Evolutionary conservation across 495 filamentous ascomycete genomes (phyloP).

Genomic region (Xylaria cubensis): DNA sequence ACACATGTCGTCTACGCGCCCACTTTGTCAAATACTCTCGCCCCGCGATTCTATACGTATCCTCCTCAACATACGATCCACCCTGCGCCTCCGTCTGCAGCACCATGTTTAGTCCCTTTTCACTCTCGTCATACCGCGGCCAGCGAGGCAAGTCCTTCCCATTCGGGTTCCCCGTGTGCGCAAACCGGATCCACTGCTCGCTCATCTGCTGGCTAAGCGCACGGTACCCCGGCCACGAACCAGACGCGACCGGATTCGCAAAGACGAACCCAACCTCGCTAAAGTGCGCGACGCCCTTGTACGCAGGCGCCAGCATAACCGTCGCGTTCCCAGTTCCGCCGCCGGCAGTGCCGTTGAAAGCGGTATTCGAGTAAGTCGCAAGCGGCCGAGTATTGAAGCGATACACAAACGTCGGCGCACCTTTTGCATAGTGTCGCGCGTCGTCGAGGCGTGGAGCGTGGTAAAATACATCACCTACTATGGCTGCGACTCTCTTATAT

Average conservation of each 20-base stretch:
- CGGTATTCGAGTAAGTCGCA: conserved; percentile 28
- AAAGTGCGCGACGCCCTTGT: conserved; percentile 44
- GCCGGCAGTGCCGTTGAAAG: conserved; percentile 19
- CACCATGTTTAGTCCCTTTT: conserved; percentile 41
- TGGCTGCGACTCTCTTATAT: conserved; percentile 45
- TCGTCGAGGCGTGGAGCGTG: conserved; percentile 43
- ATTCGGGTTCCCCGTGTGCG: conserved; percentile 42
- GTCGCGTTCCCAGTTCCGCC: conserved; percentile 12
- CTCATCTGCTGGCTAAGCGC: conserved; percentile 38
- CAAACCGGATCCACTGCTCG: conserved; percentile 44
- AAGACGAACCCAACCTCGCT: conserved; percentile 47
- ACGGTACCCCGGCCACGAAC: conserved; percentile 41
- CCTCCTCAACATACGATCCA: conserved; percentile 40
- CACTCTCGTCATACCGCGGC: conserved; percentile 39
- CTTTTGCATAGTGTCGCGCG: conserved; percentile 33
- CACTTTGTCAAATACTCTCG: conserved; percentile 45
- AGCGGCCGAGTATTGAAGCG: conserved; percentile 44
- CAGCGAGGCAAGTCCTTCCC: conserved; percentile 35
- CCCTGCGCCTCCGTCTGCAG: conserved; percentile 45
- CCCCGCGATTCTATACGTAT: conserved; percentile 42
- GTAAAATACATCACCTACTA: conserved; percentile 46
- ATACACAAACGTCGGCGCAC: conserved; percentile 39
- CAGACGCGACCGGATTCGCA: conserved; percentile 39
- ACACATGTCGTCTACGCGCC: conserved; percentile 46
- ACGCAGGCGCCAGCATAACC: conserved; percentile 38